Base-by-base conservation (phyloP, 306 rosid genomes). In the Begonia fuchsioides region DNA sequence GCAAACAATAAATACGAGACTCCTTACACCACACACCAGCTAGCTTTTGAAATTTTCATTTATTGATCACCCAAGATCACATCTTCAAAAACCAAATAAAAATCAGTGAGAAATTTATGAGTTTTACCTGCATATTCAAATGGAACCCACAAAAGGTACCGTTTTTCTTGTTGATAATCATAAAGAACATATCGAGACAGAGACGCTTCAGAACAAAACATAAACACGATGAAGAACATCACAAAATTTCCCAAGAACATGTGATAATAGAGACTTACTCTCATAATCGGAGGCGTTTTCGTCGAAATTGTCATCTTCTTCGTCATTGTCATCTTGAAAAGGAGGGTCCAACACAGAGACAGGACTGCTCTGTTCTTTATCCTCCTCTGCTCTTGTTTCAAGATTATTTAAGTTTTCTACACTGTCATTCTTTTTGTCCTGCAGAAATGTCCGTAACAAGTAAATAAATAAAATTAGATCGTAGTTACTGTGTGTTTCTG, bases 341-440 rank as follows among this genome's bases (percentile, higher is more conserved):
- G 81, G 94, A 68, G 99, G 86, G 67, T 86, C 96, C 77, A 92
- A 73, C 12, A 92, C 77, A 1, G 94, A 92, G 8, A 92, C 96
- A 2, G 99, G 99, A 66, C 99, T 92, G 58, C 75, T 71, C 45
- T 82, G 99, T 61, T 92, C 96, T 52, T 92, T 92, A 50, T 92
- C 98, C 56, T 84, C 93, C 47, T 75, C 83, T 58, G 72, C 78
- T 14, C 66, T 71, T 49, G 15, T 68, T 58, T 71, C 72, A 52
- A 73, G 61, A 58, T 72, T 73, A 44, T 73, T 57, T 26, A 57
- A 56, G 43, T 65, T 63, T 55, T 67, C 77, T 40, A 8, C 59
- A 50, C 52, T 75, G 39, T 56, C 50, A 44, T 49, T 58, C 57
- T 69, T 72, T 9, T 68, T 65, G 68, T 66, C 81, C 92, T 81